Conservation (phyloP, 257 asterid genomes). For the Primulina eburnea region DNA sequence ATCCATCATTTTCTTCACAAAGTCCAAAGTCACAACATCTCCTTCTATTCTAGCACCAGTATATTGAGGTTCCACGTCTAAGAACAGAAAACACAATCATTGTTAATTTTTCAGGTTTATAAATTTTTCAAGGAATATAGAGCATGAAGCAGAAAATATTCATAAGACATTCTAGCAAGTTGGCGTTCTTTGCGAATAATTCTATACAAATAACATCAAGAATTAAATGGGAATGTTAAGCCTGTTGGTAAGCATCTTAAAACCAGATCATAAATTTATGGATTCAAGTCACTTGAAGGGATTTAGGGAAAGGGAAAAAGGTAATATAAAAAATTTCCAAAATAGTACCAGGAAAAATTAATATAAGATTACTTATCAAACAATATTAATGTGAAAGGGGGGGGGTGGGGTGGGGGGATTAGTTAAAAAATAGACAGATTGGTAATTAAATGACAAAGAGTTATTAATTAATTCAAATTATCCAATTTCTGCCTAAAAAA, state of each 20-base stretch:
- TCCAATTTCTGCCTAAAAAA: slow-evolving; percentile 1
- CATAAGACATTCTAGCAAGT: not conserved
- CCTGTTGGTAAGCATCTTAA: not conserved
- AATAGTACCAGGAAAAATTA: not conserved
- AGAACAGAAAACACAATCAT: slow-evolving; percentile 32
- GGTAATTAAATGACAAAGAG: no score
- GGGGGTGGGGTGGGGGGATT: not conserved
- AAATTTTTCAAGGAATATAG: slow-evolving; percentile 11
- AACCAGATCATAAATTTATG: not conserved
- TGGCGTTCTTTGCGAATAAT: not conserved
- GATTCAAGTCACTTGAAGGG: not conserved
- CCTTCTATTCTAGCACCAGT: slow-evolving; percentile 93
- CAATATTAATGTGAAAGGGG: not conserved
- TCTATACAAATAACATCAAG: not conserved
- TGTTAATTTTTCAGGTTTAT: slow-evolving; percentile 18
- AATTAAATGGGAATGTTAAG: not conserved
- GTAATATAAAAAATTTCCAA: slow-evolving; percentile 12
- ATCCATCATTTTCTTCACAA: slow-evolving; percentile 90
- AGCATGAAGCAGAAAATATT: slow-evolving; percentile 6
- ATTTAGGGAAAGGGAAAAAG: slow-evolving; percentile 6
- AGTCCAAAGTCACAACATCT: slow-evolving; percentile 80
- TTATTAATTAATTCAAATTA: not conserved
- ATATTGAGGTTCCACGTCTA: slow-evolving; percentile 93
- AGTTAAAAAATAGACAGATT: not conserved
- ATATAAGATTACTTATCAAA: not conserved